Base-by-base conservation (phyloP, 345 rosid genomes). In the Pelargonium nanum region DNA sequence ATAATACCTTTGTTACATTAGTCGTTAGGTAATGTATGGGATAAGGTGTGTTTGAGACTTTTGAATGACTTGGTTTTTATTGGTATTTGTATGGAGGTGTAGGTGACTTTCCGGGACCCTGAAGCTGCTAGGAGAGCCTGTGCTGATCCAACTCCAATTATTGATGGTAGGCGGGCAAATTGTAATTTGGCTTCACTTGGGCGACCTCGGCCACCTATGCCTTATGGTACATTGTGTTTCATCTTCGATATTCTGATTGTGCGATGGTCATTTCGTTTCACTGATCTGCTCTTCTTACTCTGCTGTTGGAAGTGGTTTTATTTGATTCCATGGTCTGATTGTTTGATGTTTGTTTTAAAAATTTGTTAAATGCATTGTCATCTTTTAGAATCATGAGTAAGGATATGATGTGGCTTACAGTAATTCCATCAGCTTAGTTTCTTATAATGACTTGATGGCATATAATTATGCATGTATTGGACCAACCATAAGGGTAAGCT, bases 141-240 rank as follows among this genome's bases (percentile, higher is more conserved):
- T 70, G 87, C 61, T 32, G 92, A 93, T 70, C 90, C 92, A 50
- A 69, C 80, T 55, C 99, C 97, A 1, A 50, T 89, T 26, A 93
- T 93, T 61, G 97, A 93, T 77, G 99, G 99, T 40, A 76, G 99
- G 66, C 85, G 92, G 12, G 96, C 99, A 0, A 93, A 93, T 64
- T 93, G 99, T 71, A 93, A 93, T 84, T 77, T 93, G 62, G 99
- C 99, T 65, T 89, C 96, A 0, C 88, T 87, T 63, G 99, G 99
- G 6, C 80, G 97, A 53, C 86, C 88, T 57, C 83, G 85, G 15
- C 82, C 79, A 15, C 83, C 85, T 1, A 65, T 79, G 56, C 77
- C 81, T 23, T 79, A 74, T 51, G 97, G 95, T 71, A 74, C 70
- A 62, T 50, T 26, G 72, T 76, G 24, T 65, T 22, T 64, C 50